Conservation (phyloP, 2,329 filamentous ascomycete species). For the Cytospora chrysosperma region DNA sequence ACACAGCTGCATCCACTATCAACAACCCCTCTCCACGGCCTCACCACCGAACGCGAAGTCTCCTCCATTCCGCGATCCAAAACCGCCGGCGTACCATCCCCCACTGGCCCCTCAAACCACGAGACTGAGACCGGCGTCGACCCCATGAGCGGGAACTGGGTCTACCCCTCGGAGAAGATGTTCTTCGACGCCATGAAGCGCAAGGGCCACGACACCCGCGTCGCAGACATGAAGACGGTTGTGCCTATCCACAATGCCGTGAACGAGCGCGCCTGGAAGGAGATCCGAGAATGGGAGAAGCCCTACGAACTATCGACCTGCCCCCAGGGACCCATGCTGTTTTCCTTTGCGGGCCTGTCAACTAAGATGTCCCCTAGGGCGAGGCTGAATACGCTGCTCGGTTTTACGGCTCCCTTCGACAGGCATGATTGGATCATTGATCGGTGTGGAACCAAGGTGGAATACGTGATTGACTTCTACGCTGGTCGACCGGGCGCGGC, state of each 20-base stretch:
- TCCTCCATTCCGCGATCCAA: conserved; percentile 74
- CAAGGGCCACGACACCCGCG: conserved; percentile 73
- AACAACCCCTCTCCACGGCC: conserved; percentile 29
- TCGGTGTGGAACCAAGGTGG: conserved; percentile 78
- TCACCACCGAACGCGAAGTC: conserved; percentile 69
- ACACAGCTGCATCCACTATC: conserved; percentile 19
- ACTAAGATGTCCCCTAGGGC: conserved; percentile 76
- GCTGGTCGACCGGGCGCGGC: conserved; percentile 58
- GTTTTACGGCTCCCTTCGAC: conserved; percentile 92
- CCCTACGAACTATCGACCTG: conserved; percentile 56
- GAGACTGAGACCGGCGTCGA: conserved; percentile 77
- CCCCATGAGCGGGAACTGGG: conserved; percentile 78
- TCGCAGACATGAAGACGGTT: conserved; percentile 81
- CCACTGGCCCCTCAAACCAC: conserved; percentile 56
- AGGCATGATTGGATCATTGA: conserved; percentile 97
- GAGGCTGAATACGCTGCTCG: conserved; percentile 75
- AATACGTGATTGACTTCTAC: conserved; percentile 99
- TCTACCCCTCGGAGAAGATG: conserved; percentile 95
- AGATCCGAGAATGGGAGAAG: conserved; percentile 87
- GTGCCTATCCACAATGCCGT: conserved; percentile 98
- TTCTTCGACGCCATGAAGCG: conserved; percentile 97
- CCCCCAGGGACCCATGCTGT: conserved; percentile 76
- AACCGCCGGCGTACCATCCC: conserved; percentile 35
- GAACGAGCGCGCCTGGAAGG: conserved; percentile 92
- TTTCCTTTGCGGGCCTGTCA: conserved; percentile 77